Percentiles rank a stretch among this genome's conserved stretches.
phyloP scores from a whole-genome alignment of 2,329 filamentous ascomycete genomes.

The Plenodomus biglobosus region DNA sequence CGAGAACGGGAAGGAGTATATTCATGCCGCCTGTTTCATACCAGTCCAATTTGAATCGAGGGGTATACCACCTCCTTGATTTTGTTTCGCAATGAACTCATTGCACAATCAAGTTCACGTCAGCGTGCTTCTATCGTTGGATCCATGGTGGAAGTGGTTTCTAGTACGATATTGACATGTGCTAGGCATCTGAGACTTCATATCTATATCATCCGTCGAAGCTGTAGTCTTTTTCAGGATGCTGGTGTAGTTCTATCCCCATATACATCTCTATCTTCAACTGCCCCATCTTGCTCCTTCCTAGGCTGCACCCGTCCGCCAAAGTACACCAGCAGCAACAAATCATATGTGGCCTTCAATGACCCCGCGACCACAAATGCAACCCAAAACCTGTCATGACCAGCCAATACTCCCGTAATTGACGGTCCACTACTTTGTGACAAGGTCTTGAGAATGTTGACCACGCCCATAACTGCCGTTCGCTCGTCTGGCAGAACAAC shows the following conservation, averaged over 20 bases:
- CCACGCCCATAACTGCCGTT: constrained; percentile 45
- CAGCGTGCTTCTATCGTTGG: too few relatives aligned
- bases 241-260: neutral
- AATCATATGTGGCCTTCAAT: constrained; percentile 41
- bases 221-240: neutral
- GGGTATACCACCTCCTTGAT: constrained; percentile 3
- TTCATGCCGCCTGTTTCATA: neutral
- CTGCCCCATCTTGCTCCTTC: constrained; percentile 4
- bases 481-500: constrained; percentile 40
- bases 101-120: too few relatives aligned
- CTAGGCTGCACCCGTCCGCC: constrained; percentile 26
- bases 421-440: constrained; percentile 39
- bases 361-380: constrained; percentile 44
- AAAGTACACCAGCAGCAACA: constrained; percentile 41
- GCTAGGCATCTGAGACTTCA: too few relatives aligned
- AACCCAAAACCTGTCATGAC: constrained; percentile 39
- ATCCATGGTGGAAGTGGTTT: too few relatives aligned
- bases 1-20: neutral
- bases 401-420: constrained; percentile 42
- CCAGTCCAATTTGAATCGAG: constrained; percentile 1
- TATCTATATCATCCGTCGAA: too few relatives aligned
- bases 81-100: too few relatives aligned
- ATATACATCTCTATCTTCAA: neutral
- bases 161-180: too few relatives aligned
- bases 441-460: constrained; percentile 44